Percentiles rank a stretch among this genome's conserved stretches.
Conservation (phyloP, 768 basidiomycete species). For the Macrolepiota fuliginosa region DNA sequence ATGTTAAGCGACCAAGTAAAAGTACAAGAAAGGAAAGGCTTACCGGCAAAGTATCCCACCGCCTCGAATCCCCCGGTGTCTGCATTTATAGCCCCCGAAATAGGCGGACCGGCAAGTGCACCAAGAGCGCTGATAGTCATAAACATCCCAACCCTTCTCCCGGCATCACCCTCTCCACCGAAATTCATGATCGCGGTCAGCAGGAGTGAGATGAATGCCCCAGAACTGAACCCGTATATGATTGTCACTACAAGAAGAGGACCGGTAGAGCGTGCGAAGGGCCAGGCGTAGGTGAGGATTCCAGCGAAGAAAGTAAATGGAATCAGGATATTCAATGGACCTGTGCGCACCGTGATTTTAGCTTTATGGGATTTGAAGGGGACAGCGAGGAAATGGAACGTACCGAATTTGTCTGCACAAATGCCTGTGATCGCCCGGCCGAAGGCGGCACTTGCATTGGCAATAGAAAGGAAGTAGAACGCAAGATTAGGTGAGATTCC, state of each 20-base stretch:
- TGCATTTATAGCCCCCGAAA: too few species aligned
- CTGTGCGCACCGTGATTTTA: conserved; percentile 28
- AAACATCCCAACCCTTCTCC: conserved; percentile 63
- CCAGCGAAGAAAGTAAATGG: conserved; percentile 61
- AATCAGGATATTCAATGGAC: conserved; percentile 66
- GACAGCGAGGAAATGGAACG: conserved; percentile 9
- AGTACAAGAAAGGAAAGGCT: conserved; percentile 2
- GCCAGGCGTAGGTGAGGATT: conserved; percentile 69
- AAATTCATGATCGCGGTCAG: conserved; percentile 46
- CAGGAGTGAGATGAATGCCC: conserved; percentile 58
- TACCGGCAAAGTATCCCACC: conserved; percentile 58
- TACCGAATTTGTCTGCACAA: conserved; percentile 57
- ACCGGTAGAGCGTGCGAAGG: conserved; percentile 45
- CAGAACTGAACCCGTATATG: conserved; percentile 68
- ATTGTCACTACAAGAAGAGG: conserved; percentile 53
- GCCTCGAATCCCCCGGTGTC: conserved; percentile 41
- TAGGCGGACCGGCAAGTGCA: too few species aligned
- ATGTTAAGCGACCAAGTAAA: not conserved
- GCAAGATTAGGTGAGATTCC: conserved; percentile 51
- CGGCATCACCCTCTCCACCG: conserved; percentile 42
- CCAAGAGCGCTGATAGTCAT: conserved; percentile 54
- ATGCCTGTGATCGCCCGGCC: conserved; percentile 57
- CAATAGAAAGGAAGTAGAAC: conserved; percentile 66
- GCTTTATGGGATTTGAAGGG: not conserved
- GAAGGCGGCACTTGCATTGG: conserved; percentile 63